phyloP scores from a whole-genome alignment of 2,329 filamentous ascomycete species.

The Byssoonygena ceratinophila region DNA sequence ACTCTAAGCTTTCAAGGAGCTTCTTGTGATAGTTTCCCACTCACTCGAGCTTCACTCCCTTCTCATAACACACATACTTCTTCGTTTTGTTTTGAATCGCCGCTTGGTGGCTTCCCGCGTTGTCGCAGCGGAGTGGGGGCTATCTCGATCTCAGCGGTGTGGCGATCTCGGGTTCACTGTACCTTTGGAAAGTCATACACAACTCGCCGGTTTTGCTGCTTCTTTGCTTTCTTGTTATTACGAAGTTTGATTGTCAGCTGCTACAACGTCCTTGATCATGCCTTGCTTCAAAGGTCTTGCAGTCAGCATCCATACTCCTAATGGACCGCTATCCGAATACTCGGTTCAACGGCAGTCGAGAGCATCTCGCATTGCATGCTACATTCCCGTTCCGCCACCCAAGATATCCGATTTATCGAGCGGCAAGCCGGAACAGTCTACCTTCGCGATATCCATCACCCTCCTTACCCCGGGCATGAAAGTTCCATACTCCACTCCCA shows the following conservation, averaged over 20 bases:
- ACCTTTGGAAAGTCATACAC: background rate
- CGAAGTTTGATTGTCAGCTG: background rate
- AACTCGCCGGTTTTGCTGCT: background rate
- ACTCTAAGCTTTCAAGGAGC: slow-evolving; percentile 2
- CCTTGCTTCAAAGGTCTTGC: slow-evolving; percentile 99
- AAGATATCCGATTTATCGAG: slow-evolving; percentile 59
- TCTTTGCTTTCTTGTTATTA: background rate
- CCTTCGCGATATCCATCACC: slow-evolving; percentile 96
- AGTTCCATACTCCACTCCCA: slow-evolving; percentile 86
- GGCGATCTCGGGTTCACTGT: background rate
- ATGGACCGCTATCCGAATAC: slow-evolving; percentile 75
- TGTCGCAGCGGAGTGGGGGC: background rate
- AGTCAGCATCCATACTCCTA: slow-evolving; percentile 82
- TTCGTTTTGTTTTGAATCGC: background rate
- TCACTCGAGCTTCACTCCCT: background rate
- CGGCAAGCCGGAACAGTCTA: slow-evolving; percentile 78
- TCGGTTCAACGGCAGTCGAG: slow-evolving; percentile 90
- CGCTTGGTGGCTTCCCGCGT: background rate
- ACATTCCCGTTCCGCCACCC: slow-evolving; percentile 88
- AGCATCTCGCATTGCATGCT: slow-evolving; percentile 85
- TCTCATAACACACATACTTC: background rate
- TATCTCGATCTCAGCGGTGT: background rate
- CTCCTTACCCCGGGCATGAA: slow-evolving; percentile 77
- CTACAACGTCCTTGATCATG: slow-evolving; percentile 40
- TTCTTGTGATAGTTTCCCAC: background rate